Base-by-base conservation (phyloP, 768 basidiomycete genomes). In the Psilocybe subaeruginosa region DNA sequence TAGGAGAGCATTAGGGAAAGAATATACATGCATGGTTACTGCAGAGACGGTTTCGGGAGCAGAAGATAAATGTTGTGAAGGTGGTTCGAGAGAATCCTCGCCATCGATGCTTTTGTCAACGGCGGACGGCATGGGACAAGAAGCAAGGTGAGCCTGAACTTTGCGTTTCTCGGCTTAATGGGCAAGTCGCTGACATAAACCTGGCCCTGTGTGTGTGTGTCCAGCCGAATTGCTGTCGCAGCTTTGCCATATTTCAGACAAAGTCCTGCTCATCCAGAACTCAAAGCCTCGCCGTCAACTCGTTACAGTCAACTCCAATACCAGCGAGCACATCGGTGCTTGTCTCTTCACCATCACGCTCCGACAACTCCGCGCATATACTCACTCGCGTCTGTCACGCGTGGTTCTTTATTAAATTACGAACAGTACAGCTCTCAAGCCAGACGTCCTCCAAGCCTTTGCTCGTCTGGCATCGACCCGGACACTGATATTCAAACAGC, bases 11-110 rank as follows among this genome's bases (percentile, higher is more conserved):
- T 81, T 77, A 56, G 85, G 77, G 76, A 88, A 86, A 52, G 87
- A 85, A 74, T 88, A 91, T 80, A 90, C 87, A 72, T 88, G 88
- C 81, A 87, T 83, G 39, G 81, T 84, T 74, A 85, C 77, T 66
- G 77, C 76, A 23, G 80, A 79, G 83, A 79, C 64, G 82, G 73
- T 66, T 70, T 72, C 66, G 64, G 66, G 62, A 67, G 68, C 57
- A 72, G 72, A 30, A 19, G 52, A 30, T 35, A 54, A 43, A 66
- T 70, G 61, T 77, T 70, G 69, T 75, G 74, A 65, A 56, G 71
- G 74, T 45, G 72, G 68, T 70, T 78, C 74, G 56, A 74, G 77
- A 46, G 71, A 68, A 68, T 69, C 71, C 67, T 72, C 72, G 63
- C 69, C 71, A 63, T 72, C 68, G 69, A 65, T 69, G 61, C 67